phyloP scores from a whole-genome alignment of 2,329 filamentous ascomycete species.

The Arthrinium puccinioides region DNA sequence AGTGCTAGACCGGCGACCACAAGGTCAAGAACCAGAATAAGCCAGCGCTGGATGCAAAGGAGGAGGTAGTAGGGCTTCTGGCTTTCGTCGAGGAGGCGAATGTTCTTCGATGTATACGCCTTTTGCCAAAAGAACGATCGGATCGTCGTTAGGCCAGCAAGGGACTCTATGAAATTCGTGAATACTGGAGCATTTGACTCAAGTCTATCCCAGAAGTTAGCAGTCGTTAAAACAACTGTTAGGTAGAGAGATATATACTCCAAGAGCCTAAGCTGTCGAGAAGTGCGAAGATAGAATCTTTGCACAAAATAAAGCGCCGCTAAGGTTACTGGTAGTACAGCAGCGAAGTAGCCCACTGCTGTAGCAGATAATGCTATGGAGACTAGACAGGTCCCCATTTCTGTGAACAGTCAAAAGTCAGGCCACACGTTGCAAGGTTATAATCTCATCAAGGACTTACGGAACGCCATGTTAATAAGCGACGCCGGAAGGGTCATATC shows the following conservation, averaged over 20 bases:
- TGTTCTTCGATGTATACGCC: background rate
- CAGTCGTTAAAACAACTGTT: background rate
- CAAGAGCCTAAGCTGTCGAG: constrained; percentile 3
- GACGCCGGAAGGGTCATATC: constrained; percentile 5
- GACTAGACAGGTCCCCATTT: constrained; percentile 1
- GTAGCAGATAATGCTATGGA: constrained; percentile 2
- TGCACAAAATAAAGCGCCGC: constrained; percentile 5
- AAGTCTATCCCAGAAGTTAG: background rate
- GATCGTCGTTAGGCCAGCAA: background rate
- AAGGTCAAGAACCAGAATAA: constrained; percentile 23
- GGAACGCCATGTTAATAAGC: constrained; percentile 4
- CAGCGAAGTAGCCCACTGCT: constrained; percentile 4
- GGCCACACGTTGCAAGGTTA: too few relatives aligned
- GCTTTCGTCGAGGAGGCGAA: constrained; percentile 30
- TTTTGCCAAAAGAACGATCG: background rate
- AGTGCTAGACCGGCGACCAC: constrained; percentile 20
- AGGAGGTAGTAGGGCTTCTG: constrained; percentile 25
- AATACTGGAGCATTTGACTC: constrained; percentile 2
- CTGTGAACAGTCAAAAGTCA: background rate
- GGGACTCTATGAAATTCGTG: constrained; percentile 2
- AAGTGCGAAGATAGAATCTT: constrained; percentile 6
- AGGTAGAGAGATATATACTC: background rate
- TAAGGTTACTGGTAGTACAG: background rate
- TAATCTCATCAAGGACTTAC: background rate
- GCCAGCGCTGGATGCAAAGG: constrained; percentile 22